A percentile compares a stretch with the other conserved stretches of the same genome.
phyloP scores from a whole-genome alignment of 2,329 filamentous ascomycete genomes.

The Apiospora arundinis region DNA sequence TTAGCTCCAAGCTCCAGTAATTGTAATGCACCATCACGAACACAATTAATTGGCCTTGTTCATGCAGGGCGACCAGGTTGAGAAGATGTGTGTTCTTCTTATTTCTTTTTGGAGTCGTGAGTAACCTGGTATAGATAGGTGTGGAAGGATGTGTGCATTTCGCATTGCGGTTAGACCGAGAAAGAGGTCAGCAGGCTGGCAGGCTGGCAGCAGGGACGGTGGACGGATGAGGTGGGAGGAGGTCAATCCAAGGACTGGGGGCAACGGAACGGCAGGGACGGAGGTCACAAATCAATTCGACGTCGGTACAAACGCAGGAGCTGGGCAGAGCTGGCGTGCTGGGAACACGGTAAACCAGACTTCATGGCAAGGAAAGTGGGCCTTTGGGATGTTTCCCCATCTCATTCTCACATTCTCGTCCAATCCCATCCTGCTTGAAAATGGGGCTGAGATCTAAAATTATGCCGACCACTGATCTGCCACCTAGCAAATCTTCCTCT shows the following conservation, averaged over 20 bases:
- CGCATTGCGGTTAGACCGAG: slow-evolving; percentile 5
- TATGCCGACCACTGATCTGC: slow-evolving; percentile 12
- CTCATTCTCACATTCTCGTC: neutral
- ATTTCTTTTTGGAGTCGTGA: neutral
- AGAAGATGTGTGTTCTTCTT: neutral
- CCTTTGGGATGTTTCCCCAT: neutral
- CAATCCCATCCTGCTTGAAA: neutral
- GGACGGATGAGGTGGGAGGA: slow-evolving; percentile 1
- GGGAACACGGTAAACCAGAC: slow-evolving; percentile 15
- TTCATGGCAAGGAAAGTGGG: neutral
- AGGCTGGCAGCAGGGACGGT: too few relatives aligned
- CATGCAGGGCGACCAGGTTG: neutral
- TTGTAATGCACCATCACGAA: neutral
- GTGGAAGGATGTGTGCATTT: neutral
- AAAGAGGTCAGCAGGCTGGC: neutral
- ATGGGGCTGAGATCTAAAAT: slow-evolving; percentile 17
- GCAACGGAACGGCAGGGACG: slow-evolving; percentile 12
- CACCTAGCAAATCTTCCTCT: neutral
- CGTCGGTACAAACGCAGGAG: neutral
- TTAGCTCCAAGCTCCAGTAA: slow-evolving; percentile 11
- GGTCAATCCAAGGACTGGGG: neutral
- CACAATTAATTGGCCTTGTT: neutral
- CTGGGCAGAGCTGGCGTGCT: neutral
- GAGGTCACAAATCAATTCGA: neutral
- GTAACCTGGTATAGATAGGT: neutral